Percentiles rank a stretch among this genome's conserved stretches.
phyloP scores from a whole-genome alignment of 192 early-diverging fungal species.

The Funneliformis geosporum region DNA sequence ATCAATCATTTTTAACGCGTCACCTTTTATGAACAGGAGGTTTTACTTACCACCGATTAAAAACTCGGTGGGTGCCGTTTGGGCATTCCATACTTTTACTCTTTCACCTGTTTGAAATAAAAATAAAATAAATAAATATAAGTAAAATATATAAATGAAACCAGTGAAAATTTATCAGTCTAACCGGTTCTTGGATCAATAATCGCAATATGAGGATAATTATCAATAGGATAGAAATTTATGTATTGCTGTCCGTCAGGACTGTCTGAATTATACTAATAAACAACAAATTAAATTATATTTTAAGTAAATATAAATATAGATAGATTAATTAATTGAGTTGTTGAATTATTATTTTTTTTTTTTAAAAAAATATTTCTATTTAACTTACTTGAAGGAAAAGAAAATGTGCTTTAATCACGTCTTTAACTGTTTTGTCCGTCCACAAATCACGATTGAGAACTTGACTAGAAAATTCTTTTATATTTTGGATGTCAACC shows the following conservation, averaged over 20 bases:
- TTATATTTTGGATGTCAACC: slow-evolving; percentile 81
- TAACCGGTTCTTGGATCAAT: slow-evolving; percentile 87
- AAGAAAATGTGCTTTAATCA: slow-evolving; percentile 78
- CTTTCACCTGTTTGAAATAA: slow-evolving; percentile 64
- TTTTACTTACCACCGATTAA: slow-evolving; percentile 63
- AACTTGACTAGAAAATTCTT: slow-evolving; percentile 84
- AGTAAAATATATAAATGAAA: too few relatives aligned
- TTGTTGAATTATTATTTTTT: neutral
- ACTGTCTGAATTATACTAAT: slow-evolving; percentile 48
- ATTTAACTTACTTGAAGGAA: slow-evolving; percentile 73
- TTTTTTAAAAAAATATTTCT: slow-evolving; percentile 2
- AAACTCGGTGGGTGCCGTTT: slow-evolving; percentile 64
- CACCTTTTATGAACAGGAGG: neutral
- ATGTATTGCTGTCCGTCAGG: slow-evolving; percentile 71
- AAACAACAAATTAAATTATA: neutral
- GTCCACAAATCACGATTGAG: slow-evolving; percentile 97
- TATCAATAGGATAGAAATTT: slow-evolving; percentile 69
- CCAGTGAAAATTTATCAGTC: neutral
- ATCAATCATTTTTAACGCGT: neutral
- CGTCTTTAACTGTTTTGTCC: slow-evolving; percentile 68
- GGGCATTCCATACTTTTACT: slow-evolving; percentile 66
- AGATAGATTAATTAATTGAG: slow-evolving; percentile 1
- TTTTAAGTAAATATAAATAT: neutral
- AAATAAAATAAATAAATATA: neutral
- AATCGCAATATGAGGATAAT: slow-evolving; percentile 83